Evolutionary conservation across 2,329 filamentous ascomycete genomes (phyloP), one percentile per base, ranked within the genome.

Genomic region (Canariomyces notabilis): DNA sequence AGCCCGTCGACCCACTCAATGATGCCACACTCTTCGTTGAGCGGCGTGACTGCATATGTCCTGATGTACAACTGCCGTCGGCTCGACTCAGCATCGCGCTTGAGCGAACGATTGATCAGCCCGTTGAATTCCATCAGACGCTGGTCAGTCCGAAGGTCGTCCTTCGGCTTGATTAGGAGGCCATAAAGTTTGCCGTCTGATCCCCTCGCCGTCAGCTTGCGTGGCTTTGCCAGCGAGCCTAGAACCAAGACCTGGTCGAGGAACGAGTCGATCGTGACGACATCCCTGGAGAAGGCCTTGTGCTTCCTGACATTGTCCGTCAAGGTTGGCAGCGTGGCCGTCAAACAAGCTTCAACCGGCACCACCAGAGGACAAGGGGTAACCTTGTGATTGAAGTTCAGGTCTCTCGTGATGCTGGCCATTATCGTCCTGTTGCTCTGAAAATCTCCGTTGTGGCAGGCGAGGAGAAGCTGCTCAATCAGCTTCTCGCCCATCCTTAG

Each of bases 1-100:
- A 98, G 82, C 7, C 93, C 93, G 58, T 95, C 89, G 22, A 99
- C 89, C 93, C 93, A 99, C 69, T 99, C 93, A 57, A 98, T 95
- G 52, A 95, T 85, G 49, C 93, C 93, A 56, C 93, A 97, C 67
- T 97, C 91, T 67, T 98, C 94, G 63, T 95, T 97, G 38, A 99
- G 73, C 2, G 93, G 94, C 4, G 91, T 95, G 11, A 99, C 94
- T 6, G 89, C 89, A 59, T 99, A 98, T 0, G 93, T 98, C 61
- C 90, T 89, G 67, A 99, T 95, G 64, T 95, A 95, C 45, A 98
- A 76, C 54, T 93, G 87, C 14, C 93, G 81, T 63, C 88, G 86
- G 65, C 87, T 94, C 14, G 89, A 87, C 62, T 96, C 90, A 2
- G 90, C 83, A 59, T 97, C 90, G 51, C 87, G 83, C 62, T 96